A percentile compares a stretch with the other conserved stretches of the same genome.
Evolutionary conservation across 345 rosid species (phyloP).

Genomic region (Syzygium grande): DNA sequence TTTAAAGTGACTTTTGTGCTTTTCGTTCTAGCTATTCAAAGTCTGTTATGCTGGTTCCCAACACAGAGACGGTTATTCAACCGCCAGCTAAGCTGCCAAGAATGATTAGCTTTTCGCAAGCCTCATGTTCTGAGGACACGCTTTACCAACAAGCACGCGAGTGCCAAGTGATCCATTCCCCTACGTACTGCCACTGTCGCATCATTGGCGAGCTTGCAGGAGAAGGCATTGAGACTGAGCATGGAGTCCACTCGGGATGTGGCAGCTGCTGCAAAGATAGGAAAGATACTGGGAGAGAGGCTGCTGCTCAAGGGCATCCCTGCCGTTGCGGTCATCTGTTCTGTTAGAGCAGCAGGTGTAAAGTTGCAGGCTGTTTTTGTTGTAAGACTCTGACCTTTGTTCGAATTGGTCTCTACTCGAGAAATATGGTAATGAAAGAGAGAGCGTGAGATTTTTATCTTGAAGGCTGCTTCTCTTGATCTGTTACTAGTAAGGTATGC

Average conservation of each 20-base stretch:
- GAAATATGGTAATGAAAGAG: background rate
- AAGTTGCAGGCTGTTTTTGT: slow-evolving; percentile 15
- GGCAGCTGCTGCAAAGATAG: slow-evolving; percentile 84
- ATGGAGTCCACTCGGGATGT: slow-evolving; percentile 64
- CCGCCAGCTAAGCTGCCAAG: slow-evolving; percentile 69
- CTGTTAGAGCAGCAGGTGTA: slow-evolving; percentile 58
- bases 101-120: slow-evolving; percentile 44
- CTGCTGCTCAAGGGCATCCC: slow-evolving; percentile 63
- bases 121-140: slow-evolving; percentile 72
- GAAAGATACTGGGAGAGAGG: slow-evolving; percentile 71
- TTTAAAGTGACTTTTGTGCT: too few relatives aligned
- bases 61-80: slow-evolving; percentile 52
- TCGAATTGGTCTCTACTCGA: background rate
- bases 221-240: slow-evolving; percentile 55
- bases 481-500: background rate
- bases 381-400: background rate
- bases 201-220: slow-evolving; percentile 72
- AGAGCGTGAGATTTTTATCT: background rate
- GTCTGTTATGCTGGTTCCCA: background rate
- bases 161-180: slow-evolving; percentile 81
- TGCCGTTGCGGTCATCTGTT: slow-evolving; percentile 69
- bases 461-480: background rate
- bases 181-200: slow-evolving; percentile 66
- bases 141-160: slow-evolving; percentile 66
- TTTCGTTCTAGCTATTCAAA: too few relatives aligned